Conservation (phyloP, 73 alveolate genomes). For the Durusdinium trenchii region DNA sequence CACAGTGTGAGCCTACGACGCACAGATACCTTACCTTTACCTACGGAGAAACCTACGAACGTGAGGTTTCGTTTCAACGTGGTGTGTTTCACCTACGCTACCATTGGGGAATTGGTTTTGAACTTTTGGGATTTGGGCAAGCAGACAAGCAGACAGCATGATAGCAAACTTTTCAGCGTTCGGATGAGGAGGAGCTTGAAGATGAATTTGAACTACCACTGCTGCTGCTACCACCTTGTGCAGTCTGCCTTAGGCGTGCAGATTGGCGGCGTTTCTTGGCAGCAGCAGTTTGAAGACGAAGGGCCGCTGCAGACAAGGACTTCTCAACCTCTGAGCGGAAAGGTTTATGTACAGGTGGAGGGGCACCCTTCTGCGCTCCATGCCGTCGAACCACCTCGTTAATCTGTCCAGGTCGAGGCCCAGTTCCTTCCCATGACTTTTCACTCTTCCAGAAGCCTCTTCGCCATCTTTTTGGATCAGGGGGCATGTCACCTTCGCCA, state of each 20-base stretch:
- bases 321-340: background rate
- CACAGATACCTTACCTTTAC: too few species aligned
- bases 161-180: too few species aligned
- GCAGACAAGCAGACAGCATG: too few species aligned
- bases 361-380: background rate
- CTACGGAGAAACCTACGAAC: too few species aligned
- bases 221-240: background rate
- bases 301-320: background rate
- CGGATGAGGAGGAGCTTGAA: background rate
- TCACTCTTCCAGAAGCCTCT: constrained; percentile 8
- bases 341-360: background rate
- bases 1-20: too few species aligned
- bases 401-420: background rate
- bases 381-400: constrained; percentile 1
- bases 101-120: too few species aligned
- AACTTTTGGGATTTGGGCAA: too few species aligned
- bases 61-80: too few species aligned
- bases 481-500: background rate
- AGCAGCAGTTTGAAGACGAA: background rate
- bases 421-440: background rate
- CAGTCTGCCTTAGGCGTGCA: background rate
- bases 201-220: background rate
- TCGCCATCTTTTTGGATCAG: background rate
- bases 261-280: background rate
- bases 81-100: too few species aligned